Base-by-base conservation (phyloP, 805 yeast species). In the Starmera dryadoides region DNA sequence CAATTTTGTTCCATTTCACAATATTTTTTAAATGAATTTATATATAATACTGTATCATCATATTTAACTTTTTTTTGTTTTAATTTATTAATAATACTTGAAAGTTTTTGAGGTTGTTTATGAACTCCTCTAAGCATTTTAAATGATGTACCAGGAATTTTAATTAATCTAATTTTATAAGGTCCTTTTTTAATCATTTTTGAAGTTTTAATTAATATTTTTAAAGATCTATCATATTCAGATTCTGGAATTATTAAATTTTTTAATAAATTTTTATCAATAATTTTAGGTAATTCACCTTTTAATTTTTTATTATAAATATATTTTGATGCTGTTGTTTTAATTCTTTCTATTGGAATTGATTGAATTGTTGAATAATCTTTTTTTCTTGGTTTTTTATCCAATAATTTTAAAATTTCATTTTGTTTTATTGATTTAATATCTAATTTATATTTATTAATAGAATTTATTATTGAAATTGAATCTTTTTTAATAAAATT, bases 181-280 rank as follows among this genome's bases (percentile, higher is more conserved):
- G 58, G 47, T 1, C 59, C 57, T 3, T 26, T 35, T 1, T 20
- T 7, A 4, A 44, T 18, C n/a, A 37, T 40, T 17, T 25, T 19
- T 6, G 26, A 28, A 3, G 42, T 38, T 15, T 39, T 37, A 3
- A 34, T 6, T 1, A 49, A 20, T 17, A 46, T 47, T 23, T 42
- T 10, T 33, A 34, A 12, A 1, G 57, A 49, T 19, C 55, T 25
- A 11, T 36, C 33, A 36, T 43, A 47, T 4, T 52, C 25, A 15
- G 56, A 53, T 34, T 49, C 53, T 3, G 51, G 55, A 30, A 36
- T 44, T 10, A 44, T 41, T 21, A 44, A 35, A 19, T 36, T 36
- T 9, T 33, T 39, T 37, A 32, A 17, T 5, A 49, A 39, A 25
- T 14, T 3, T 2, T 49, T 50, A 34, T 52, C 57, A 21, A 52